Evolutionary conservation across 202 grass and related monocot genomes (phyloP).

Genomic region (Schoenoplectus triqueter): DNA sequence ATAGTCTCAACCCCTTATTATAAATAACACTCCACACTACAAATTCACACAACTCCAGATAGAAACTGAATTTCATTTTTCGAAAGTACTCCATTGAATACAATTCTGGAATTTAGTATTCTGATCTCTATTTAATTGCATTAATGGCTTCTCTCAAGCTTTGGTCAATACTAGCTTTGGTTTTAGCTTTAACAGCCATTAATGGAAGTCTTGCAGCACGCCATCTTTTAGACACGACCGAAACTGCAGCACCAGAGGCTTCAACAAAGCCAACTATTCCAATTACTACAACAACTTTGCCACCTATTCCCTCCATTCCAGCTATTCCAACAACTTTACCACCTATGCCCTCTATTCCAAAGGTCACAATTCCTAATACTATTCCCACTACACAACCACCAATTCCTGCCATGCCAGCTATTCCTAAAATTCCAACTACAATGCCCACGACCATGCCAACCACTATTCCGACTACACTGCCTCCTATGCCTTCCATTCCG

Average conservation of each 20-base stretch:
- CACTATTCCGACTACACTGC: constrained; percentile 40
- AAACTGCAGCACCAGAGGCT: constrained; percentile 42
- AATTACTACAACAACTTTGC: constrained; percentile 45
- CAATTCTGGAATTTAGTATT: neutral
- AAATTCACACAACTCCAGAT: constrained; percentile 15
- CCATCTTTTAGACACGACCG: constrained; percentile 54
- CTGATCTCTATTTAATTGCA: neutral
- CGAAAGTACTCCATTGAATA: neutral
- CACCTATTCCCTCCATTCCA: constrained; percentile 46
- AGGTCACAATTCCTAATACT: neutral
- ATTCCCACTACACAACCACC: constrained; percentile 48
- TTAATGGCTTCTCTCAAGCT: constrained; percentile 47
- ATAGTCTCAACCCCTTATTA: constrained; percentile 9
- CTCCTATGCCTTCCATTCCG: constrained; percentile 61
- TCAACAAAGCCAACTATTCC: constrained; percentile 43
- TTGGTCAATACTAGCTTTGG: constrained; percentile 41
- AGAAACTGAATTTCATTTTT: neutral
- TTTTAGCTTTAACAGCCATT: constrained; percentile 50
- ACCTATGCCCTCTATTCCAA: neutral
- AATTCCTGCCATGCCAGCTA: constrained; percentile 39
- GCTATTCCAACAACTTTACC: neutral
- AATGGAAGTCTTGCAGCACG: constrained; percentile 54
- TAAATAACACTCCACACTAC: constrained; percentile 6
- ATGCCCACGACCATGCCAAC: constrained; percentile 33
- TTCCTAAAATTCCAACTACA: constrained; percentile 37